phyloP scores from a whole-genome alignment of 2,329 filamentous ascomycete species.

The Beauveria scarabaeidicola region DNA sequence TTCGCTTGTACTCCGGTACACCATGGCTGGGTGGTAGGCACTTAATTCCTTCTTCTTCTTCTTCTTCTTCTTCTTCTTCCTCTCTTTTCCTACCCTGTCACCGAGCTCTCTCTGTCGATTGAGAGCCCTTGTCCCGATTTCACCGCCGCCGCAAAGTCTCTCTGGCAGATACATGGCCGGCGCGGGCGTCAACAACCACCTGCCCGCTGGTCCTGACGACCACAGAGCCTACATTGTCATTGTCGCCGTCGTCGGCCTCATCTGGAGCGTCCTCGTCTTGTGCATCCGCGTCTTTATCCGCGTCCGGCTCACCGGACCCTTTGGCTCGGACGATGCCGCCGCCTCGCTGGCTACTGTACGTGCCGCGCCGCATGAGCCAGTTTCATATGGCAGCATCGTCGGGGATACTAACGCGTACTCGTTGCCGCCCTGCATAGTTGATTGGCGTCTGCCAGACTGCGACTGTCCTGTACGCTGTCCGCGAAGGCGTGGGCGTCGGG shows the following conservation, averaged over 20 bases:
- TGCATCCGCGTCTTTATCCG: conserved; percentile 15
- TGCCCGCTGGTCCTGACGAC: conserved; percentile 11
- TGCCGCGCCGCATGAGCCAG: background rate
- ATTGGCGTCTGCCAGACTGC: conserved; percentile 11
- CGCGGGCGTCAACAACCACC: conserved; percentile 3
- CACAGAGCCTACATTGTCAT: conserved; percentile 15
- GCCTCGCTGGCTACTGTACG: conserved; percentile 14
- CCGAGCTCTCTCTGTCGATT: background rate
- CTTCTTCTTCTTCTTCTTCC: background rate
- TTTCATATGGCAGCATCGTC: background rate
- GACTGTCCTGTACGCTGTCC: conserved; percentile 9
- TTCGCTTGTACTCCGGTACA: background rate
- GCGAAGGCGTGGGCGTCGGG: conserved; percentile 12
- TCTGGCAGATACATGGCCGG: background rate
- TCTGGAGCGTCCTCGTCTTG: conserved; percentile 14
- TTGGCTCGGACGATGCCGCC: conserved; percentile 13
- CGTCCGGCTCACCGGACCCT: conserved; percentile 12
- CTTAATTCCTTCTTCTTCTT: too few relatives aligned
- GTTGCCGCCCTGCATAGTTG: background rate
- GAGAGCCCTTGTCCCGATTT: background rate
- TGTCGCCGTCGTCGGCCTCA: conserved; percentile 12
- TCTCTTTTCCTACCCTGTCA: background rate
- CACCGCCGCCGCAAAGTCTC: background rate
- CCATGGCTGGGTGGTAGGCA: background rate
- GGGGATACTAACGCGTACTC: background rate